Evolutionary conservation across 371 early-diverging fungal genomes (phyloP).

Genomic region (Fennellomyces sp.): DNA sequence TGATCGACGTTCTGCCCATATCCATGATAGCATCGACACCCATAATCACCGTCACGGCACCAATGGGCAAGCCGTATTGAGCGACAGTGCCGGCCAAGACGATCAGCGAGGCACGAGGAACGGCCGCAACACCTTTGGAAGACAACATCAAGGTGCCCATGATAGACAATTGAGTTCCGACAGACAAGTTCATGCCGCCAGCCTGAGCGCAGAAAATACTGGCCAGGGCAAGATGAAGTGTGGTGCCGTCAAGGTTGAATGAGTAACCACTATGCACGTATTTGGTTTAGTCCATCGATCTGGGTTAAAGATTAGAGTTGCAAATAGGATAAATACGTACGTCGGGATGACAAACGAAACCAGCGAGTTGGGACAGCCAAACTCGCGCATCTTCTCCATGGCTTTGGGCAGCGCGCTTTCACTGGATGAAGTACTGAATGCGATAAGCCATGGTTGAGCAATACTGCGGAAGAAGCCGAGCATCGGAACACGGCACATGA

Average conservation of each 20-base stretch:
- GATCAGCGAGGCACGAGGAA: slow-evolving; percentile 76
- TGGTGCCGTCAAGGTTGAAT: slow-evolving; percentile 85
- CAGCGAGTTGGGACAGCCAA: slow-evolving; percentile 75
- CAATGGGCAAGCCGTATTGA: slow-evolving; percentile 21
- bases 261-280: slow-evolving; percentile 78
- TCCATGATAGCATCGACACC: slow-evolving; percentile 81
- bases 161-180: slow-evolving; percentile 70
- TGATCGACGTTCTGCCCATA: slow-evolving; percentile 79
- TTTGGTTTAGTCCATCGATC: neutral
- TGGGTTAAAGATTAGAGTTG: neutral
- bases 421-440: slow-evolving; percentile 86
- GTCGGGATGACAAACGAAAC: slow-evolving; percentile 77
- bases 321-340: slow-evolving; percentile 5
- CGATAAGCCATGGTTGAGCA: slow-evolving; percentile 72
- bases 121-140: slow-evolving; percentile 83
- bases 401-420: slow-evolving; percentile 82
- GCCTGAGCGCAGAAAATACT: slow-evolving; percentile 74
- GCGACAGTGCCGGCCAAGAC: slow-evolving; percentile 60
- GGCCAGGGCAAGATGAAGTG: slow-evolving; percentile 74
- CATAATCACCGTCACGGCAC: slow-evolving; percentile 21
- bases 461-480: slow-evolving; percentile 58
- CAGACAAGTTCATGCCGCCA: slow-evolving; percentile 54
- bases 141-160: slow-evolving; percentile 78
- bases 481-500: slow-evolving; percentile 60
- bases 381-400: slow-evolving; percentile 72